A percentile compares a stretch with the other conserved stretches of the same genome.
Evolutionary conservation across 352 stramenopile species (phyloP).

Genomic region (Bremia lactucae): DNA sequence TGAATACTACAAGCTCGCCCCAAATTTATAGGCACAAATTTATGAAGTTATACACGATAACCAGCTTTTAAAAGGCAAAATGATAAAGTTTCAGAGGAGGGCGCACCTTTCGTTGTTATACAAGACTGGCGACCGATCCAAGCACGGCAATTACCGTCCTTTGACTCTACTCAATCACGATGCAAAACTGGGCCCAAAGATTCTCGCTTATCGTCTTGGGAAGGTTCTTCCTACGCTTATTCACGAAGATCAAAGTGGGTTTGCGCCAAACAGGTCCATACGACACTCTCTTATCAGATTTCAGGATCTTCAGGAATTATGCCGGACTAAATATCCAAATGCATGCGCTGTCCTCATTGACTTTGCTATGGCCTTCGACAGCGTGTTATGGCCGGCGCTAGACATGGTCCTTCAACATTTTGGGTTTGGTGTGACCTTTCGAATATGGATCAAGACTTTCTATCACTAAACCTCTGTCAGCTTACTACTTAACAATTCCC

Average conservation of each 20-base stretch:
- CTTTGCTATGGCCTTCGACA: slow-evolving; percentile 3
- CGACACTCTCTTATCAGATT: slow-evolving; percentile 1
- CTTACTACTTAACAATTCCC: slow-evolving; percentile 8
- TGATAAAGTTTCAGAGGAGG: slow-evolving; percentile 10
- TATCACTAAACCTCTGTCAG: slow-evolving; percentile 4
- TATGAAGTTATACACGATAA: slow-evolving; percentile 5
- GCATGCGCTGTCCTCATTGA: slow-evolving; percentile 3
- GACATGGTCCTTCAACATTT: slow-evolving; percentile 8
- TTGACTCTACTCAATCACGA: slow-evolving; percentile 10
- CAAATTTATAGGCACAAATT: slow-evolving; percentile 2
- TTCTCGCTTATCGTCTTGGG: not conserved
- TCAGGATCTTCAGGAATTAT: slow-evolving; percentile 1
- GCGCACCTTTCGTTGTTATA: slow-evolving; percentile 6
- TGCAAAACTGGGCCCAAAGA: slow-evolving; percentile 3
- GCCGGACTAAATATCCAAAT: not conserved
- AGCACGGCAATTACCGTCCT: slow-evolving; percentile 5
- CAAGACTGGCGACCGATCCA: not conserved
- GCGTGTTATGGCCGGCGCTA: not conserved
- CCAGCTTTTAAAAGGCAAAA: slow-evolving; percentile 2
- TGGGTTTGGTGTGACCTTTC: slow-evolving; percentile 8
- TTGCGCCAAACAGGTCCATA: slow-evolving; percentile 1
- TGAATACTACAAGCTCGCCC: slow-evolving; percentile 10
- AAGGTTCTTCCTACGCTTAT: not conserved
- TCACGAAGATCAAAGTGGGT: slow-evolving; percentile 7
- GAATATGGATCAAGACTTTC: slow-evolving; percentile 4